A percentile compares a stretch with the other conserved stretches of the same genome.
These are phyloP conservation scores for Arabis hirsuta DNA, from an alignment of 345 rosid species.

Conservation along the genomic window DNA sequence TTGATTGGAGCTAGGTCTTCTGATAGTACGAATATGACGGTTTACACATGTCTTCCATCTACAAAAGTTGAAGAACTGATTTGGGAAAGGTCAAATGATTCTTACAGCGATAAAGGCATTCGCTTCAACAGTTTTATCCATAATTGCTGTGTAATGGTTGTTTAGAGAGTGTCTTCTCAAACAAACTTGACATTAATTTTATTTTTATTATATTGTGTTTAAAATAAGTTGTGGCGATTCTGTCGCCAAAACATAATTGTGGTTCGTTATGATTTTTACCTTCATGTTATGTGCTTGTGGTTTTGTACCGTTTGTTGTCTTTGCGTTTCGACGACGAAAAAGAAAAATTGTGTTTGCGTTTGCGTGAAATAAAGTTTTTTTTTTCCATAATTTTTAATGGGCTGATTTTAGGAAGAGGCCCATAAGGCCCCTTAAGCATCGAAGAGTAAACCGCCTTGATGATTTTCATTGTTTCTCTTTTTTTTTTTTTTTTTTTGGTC, in stretches of 20 bases:
- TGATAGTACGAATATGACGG: slow-evolving; percentile 51
- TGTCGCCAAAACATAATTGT: not conserved
- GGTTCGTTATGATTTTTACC: too few relatives aligned
- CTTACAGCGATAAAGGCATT: slow-evolving; percentile 39
- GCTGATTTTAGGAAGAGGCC: not conserved
- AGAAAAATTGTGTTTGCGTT: too few relatives aligned
- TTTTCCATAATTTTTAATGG: not conserved
- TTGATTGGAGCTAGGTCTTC: slow-evolving; percentile 53
- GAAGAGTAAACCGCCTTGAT: not conserved
- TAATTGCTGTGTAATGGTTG: slow-evolving; percentile 69
- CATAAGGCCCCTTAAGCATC: not conserved
- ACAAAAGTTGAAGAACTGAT: slow-evolving; percentile 43
- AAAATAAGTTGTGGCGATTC: not conserved
- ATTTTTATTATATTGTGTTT: not conserved
- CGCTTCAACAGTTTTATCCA: slow-evolving; percentile 53
- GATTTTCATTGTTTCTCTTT: not conserved
- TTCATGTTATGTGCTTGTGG: too few relatives aligned
- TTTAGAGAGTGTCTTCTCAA: slow-evolving; percentile 31
- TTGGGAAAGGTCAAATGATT: slow-evolving; percentile 45
- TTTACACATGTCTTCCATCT: slow-evolving; percentile 61
- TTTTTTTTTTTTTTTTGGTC: too few relatives aligned
- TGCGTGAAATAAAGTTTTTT: too few relatives aligned
- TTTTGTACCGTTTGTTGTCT: too few relatives aligned
- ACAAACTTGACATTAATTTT: too few relatives aligned
- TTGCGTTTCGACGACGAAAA: too few relatives aligned